Evolutionary conservation across 1,139 yeast genomes (phyloP).

Genomic region (Magnusiomyces tetraspermus): DNA sequence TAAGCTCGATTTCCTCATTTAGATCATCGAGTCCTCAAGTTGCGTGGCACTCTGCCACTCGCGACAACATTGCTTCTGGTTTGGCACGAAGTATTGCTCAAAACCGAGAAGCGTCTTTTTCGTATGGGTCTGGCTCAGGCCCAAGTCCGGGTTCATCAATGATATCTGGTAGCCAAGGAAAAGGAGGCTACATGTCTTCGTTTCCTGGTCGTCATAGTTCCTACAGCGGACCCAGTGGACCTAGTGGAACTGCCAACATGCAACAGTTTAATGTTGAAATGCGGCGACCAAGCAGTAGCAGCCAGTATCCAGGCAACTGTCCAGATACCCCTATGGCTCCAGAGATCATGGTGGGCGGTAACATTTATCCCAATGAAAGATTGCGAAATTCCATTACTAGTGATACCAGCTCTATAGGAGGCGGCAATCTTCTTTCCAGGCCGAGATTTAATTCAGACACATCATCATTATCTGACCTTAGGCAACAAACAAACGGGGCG

Average conservation of each 20-base stretch:
- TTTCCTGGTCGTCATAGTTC: neutral
- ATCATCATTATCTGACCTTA: neutral
- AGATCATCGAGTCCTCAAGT: neutral
- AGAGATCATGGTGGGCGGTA: neutral
- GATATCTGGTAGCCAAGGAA: neutral
- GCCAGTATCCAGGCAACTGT: neutral
- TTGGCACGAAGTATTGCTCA: neutral
- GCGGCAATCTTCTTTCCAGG: neutral
- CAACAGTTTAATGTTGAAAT: neutral
- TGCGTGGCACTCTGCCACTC: constrained; percentile 1
- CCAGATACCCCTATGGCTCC: neutral
- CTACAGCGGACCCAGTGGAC: neutral
- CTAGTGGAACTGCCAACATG: neutral
- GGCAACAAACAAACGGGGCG: too few relatives aligned
- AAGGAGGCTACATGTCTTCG: neutral
- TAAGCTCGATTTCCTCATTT: neutral
- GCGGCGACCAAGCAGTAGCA: neutral
- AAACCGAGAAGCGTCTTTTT: neutral
- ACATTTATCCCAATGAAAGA: too few relatives aligned
- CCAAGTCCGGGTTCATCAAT: too few relatives aligned
- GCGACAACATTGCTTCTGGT: neutral
- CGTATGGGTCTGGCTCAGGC: too few relatives aligned
- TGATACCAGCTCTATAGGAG: neutral
- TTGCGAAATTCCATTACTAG: neutral
- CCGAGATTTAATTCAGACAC: neutral